Base-by-base conservation (phyloP, 345 rosid genomes). In the Punica granatum region DNA sequence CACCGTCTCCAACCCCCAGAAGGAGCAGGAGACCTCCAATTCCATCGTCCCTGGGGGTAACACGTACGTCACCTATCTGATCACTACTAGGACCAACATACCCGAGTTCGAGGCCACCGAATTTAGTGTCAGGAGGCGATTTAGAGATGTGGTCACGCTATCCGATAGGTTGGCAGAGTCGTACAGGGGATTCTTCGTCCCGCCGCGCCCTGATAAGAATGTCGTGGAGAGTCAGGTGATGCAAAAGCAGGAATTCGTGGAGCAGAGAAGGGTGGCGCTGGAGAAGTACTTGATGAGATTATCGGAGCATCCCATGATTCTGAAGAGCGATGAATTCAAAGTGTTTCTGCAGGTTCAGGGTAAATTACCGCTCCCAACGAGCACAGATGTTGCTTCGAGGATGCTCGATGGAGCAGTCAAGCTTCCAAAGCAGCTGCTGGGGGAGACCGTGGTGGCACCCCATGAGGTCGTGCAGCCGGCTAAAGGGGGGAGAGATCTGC, bases 201-300 rank as follows among this genome's bases (percentile, higher is more conserved):
- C 98, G 7, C 96, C 96, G 0, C 74, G 99, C 41, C 98, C 99
- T 7, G 98, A 95, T 60, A 95, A 95, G 86, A 95, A 78, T 64
- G 92, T 95, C 2, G 97, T 92, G 6, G 99, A 92, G 86, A 80
- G 93, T 37, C 97, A 95, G 76, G 92, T 95, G 60, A 95, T 95
- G 98, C 99, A 94, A 54, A 94, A 89, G 74, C 97, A 89, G 84
- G 97, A 92, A 61, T 94, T 94, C 25, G 93, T 95, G 35, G 98
- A 95, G 83, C 97, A 92, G 82, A 83, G 96, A 76, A 81, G 96
- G 74, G 78, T 95, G 68, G 86, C 90, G 1, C 78, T 95, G 74
- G 98, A 92, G 90, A 95, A 86, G 70, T 92, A 90, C 69, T 65
- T 95, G 82, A 81, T 84, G 41, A 80, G 88, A 77, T 83, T 95